phyloP scores from a whole-genome alignment of 2,329 filamentous ascomycete genomes.

The Neofusicoccum parvum region DNA sequence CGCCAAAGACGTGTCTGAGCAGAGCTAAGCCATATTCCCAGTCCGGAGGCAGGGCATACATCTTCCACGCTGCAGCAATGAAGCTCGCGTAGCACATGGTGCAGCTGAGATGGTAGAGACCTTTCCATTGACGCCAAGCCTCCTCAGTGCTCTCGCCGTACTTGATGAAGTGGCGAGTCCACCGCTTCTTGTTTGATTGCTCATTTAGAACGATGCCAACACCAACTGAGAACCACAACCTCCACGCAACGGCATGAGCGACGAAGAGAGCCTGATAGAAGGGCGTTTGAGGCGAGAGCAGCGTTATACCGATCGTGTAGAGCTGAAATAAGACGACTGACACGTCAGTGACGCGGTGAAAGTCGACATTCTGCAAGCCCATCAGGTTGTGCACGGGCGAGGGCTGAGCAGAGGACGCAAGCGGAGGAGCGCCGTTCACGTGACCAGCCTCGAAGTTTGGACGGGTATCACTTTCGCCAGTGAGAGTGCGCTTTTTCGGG shows the following conservation, averaged over 20 bases:
- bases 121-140: conserved; percentile 98
- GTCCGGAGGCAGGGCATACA: conserved; percentile 84
- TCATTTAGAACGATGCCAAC: conserved; percentile 81
- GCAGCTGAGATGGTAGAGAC: conserved; percentile 90
- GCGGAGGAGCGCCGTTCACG: conserved; percentile 37
- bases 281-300: conserved; percentile 75
- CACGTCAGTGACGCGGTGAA: conserved; percentile 84
- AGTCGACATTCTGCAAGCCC: conserved; percentile 80
- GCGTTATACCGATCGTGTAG: conserved; percentile 73
- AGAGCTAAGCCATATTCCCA: conserved; percentile 86
- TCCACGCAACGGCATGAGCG: conserved; percentile 77
- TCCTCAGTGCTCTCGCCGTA: conserved; percentile 88
- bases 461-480: conserved; percentile 22
- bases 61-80: conserved; percentile 90
- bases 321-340: conserved; percentile 74
- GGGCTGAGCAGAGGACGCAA: conserved; percentile 56
- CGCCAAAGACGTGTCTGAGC: conserved; percentile 83
- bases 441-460: conserved; percentile 40
- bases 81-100: conserved; percentile 88
- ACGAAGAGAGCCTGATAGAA: conserved; percentile 79
- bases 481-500: conserved; percentile 58
- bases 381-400: conserved; percentile 79
- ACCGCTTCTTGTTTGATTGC: conserved; percentile 88
- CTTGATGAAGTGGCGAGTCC: conserved; percentile 97
- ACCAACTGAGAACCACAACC: conserved; percentile 88